These are phyloP conservation scores for Diaporthe caulivora DNA, from an alignment of 2,329 filamentous ascomycete species.

Conservation along the genomic window DNA sequence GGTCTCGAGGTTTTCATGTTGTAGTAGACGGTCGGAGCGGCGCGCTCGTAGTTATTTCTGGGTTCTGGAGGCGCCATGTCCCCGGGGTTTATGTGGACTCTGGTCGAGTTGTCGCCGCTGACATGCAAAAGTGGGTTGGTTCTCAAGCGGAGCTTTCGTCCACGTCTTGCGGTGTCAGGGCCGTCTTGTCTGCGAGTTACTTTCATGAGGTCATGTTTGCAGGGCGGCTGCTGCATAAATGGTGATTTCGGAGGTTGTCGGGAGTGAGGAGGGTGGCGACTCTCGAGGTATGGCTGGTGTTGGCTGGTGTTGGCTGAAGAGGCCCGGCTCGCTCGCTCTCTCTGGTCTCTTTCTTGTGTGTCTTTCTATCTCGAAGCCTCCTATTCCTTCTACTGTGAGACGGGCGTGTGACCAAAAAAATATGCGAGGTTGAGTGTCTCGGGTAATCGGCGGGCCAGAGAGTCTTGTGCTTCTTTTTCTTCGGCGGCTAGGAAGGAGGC, in stretches of 20 bases:
- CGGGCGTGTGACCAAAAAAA: conserved; percentile 9
- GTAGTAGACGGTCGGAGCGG: conserved; percentile 53
- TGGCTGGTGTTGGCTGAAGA: conserved; percentile 13
- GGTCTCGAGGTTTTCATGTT: conserved; percentile 61
- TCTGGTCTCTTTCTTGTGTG: background rate
- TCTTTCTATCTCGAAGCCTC: conserved; percentile 1
- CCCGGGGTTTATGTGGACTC: background rate
- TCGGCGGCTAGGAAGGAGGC: background rate
- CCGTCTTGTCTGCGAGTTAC: conserved; percentile 29
- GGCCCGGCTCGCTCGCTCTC: background rate
- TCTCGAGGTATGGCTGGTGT: background rate
- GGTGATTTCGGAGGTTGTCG: background rate
- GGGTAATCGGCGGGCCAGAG: background rate
- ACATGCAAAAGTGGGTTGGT: conserved; percentile 29
- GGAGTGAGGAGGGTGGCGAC: background rate
- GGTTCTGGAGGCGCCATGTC: conserved; percentile 44
- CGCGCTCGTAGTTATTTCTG: conserved; percentile 45
- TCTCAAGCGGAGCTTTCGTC: conserved; percentile 30
- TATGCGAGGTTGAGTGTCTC: background rate
- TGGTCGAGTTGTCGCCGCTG: background rate
- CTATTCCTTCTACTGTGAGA: background rate
- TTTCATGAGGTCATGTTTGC: conserved; percentile 36
- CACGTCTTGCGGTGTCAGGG: conserved; percentile 30
- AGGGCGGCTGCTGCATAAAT: conserved; percentile 18
- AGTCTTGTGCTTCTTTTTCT: background rate